Percentiles rank a stretch among this genome's conserved stretches.
Conservation (phyloP, 495 filamentous ascomycete genomes). For the Cryomyces minteri region DNA sequence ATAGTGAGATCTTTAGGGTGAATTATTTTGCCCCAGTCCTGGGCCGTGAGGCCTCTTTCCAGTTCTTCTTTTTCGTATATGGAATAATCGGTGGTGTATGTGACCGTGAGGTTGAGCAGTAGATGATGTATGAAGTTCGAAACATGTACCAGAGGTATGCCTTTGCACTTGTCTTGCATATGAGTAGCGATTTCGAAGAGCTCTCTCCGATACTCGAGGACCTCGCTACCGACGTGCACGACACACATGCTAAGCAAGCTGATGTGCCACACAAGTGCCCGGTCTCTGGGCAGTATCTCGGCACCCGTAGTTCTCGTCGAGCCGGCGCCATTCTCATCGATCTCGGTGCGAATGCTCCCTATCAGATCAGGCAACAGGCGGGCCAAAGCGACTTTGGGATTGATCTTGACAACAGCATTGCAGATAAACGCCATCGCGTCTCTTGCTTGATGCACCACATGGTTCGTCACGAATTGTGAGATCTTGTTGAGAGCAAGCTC, state of each 20-base stretch:
- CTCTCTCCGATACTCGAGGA: constrained; percentile 71
- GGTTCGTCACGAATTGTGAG: constrained; percentile 76
- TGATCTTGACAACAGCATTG: constrained; percentile 86
- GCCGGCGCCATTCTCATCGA: constrained; percentile 91
- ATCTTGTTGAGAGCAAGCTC: constrained; percentile 85
- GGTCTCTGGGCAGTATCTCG: constrained; percentile 82
- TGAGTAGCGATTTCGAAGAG: constrained; percentile 82
- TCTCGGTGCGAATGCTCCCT: constrained; percentile 84
- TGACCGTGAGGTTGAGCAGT: constrained; percentile 89
- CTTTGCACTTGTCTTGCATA: constrained; percentile 89
- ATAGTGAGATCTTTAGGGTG: constrained; percentile 60
- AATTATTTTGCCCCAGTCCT: constrained; percentile 61
- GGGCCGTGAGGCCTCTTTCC: constrained; percentile 35
- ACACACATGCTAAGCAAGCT: constrained; percentile 97
- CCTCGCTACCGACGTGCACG: constrained; percentile 81
- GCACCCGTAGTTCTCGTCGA: constrained; percentile 85
- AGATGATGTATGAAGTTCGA: constrained; percentile 97
- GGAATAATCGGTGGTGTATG: constrained; percentile 75
- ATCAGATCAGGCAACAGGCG: constrained; percentile 78
- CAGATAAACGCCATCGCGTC: constrained; percentile 99
- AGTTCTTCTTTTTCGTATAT: constrained; percentile 57
- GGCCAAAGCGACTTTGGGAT: constrained; percentile 80
- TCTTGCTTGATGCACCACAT: constrained; percentile 92
- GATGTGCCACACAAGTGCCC: constrained; percentile 89
- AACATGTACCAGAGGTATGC: constrained; percentile 84